phyloP scores from a whole-genome alignment of 1,284 basidiomycete species.

The Athelia psychrophila region DNA sequence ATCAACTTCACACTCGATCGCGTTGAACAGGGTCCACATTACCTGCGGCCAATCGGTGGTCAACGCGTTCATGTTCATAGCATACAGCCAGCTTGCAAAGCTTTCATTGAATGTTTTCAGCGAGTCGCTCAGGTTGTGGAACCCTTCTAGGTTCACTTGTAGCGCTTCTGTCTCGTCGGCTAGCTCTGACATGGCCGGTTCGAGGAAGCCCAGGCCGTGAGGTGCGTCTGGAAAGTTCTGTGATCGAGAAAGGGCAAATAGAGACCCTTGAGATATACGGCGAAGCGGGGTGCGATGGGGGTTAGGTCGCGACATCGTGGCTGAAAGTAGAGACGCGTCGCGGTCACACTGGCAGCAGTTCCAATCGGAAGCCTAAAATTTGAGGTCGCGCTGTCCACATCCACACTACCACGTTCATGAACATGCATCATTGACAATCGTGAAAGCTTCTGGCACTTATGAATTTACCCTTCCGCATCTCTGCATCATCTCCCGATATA shows the following conservation, averaged over 20 bases:
- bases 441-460: no score
- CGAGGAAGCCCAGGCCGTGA: constrained; percentile 84
- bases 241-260: constrained; percentile 80
- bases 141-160: constrained; percentile 70
- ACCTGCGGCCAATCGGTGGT: constrained; percentile 92
- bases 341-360: no score
- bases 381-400: no score
- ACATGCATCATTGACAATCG: no score
- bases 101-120: constrained; percentile 89
- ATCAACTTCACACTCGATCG: background rate
- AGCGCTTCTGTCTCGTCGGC: constrained; percentile 84
- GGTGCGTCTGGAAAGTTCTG: constrained; percentile 68
- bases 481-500: no score
- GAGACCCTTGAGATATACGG: constrained; percentile 88
- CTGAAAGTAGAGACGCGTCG: no score
- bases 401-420: no score
- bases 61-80: constrained; percentile 92
- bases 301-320: constrained; percentile 24
- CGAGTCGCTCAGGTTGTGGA: constrained; percentile 72
- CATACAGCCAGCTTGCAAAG: constrained; percentile 89
- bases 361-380: no score
- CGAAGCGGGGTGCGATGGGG: constrained; percentile 77
- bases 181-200: constrained; percentile 82
- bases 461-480: no score
- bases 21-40: background rate